A percentile compares a stretch with the other conserved stretches of the same genome.
Evolutionary conservation across 2,329 filamentous ascomycete genomes (phyloP).

Genomic region (Tolypocladium album): DNA sequence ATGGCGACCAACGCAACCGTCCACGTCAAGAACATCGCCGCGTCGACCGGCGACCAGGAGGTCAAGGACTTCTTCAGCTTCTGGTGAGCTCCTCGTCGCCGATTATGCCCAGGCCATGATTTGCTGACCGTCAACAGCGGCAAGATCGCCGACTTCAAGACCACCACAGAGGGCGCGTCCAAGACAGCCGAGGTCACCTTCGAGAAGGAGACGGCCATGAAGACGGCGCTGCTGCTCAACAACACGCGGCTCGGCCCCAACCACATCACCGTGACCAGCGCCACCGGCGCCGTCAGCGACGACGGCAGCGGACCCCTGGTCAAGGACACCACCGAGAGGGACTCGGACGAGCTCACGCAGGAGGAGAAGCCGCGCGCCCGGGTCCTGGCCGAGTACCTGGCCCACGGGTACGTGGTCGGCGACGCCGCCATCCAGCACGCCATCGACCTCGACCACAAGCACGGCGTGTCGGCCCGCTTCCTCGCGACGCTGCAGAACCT

Average conservation of each 20-base stretch:
- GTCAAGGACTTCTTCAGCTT: conserved; percentile 97
- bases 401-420: conserved; percentile 81
- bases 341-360: conserved; percentile 67
- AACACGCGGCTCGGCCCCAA: conserved; percentile 89
- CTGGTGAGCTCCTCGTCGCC: conserved; percentile 57
- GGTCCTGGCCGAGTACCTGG: conserved; percentile 92
- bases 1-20: conserved; percentile 31
- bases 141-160: conserved; percentile 77
- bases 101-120: too few species aligned
- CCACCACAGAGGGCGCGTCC: conserved; percentile 56
- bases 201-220: conserved; percentile 92
- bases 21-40: conserved; percentile 80
- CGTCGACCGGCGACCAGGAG: conserved; percentile 76
- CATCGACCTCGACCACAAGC: conserved; percentile 80
- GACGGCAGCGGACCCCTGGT: conserved; percentile 47
- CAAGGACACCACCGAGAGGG: conserved; percentile 44
- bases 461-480: conserved; percentile 77
- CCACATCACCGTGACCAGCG: conserved; percentile 65
- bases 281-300: conserved; percentile 54
- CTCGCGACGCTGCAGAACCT: conserved; percentile 63
- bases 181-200: conserved; percentile 91
- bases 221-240: conserved; percentile 92
- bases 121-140: conserved; percentile 44
- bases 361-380: conserved; percentile 94
- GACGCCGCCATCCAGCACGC: conserved; percentile 67